Evolutionary conservation across 495 filamentous ascomycete genomes (phyloP), one percentile per base, ranked within the genome.

Genomic region (Tuber melanosporum): DNA sequence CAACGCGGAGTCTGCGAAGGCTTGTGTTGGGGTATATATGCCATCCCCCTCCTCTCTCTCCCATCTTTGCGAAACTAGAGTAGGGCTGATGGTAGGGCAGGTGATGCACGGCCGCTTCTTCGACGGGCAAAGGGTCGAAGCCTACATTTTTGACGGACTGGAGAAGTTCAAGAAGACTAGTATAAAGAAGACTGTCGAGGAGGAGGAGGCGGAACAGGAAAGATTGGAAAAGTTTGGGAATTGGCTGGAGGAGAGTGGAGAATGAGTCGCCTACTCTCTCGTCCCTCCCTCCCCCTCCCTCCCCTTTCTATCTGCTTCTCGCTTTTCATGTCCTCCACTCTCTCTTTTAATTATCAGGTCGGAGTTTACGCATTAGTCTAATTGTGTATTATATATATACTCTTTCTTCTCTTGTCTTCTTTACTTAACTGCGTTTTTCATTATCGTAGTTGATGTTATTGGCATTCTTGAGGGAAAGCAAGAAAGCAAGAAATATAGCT

Each of bases 81-180:
- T 76, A 42, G 62, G 26, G 32, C 70, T 74, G 71, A 73, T 49
- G 36, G 15, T 22, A 19, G 19, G 12, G 57, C 70, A 91, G 88
- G 71, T 89, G 17, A 94, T 97, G 92, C 89, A 93, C 79, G 95
- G 95, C 8, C 89, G 95, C 19, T 89, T 86, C 74, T 98, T 97
- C 83, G 91, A 86, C 41, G 90, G 91, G 8, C 89, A 87, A n/a
- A 87, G 87, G 17, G 91, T 98, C 10, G 87, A 89, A 79, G 95
- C 95, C 10, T 93, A 91, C 77, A 88, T 95, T 62, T 89, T 91
- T 0, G 89, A 91, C 42, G 93, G 93, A 5, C 87, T 85, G 57
- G 93, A 97, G 85, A 89, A 88, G 74, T 98, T 94, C 81, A 90
- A 88, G 81, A 94, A 92, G 86, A 89, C 87, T 7, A 88, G 85